phyloP scores from a whole-genome alignment of 2,329 filamentous ascomycete genomes.

The Fusarium gaditjirri region DNA sequence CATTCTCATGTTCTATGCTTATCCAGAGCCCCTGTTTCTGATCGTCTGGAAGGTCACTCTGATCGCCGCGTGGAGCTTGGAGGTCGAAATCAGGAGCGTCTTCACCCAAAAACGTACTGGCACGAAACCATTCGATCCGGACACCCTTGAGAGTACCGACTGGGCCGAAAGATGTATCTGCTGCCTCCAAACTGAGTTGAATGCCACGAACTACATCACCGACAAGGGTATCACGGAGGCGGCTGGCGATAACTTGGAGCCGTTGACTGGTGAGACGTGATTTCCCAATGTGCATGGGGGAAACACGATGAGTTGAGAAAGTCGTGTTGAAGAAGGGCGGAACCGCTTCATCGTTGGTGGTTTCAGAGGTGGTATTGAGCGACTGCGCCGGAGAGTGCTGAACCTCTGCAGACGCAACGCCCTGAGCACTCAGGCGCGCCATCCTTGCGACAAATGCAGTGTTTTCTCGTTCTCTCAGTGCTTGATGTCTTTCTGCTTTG shows the following conservation, averaged over 20 bases:
- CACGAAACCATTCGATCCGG: constrained; percentile 58
- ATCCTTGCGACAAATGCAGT: neutral
- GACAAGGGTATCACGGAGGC: constrained; percentile 64
- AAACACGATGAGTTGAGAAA: constrained; percentile 66
- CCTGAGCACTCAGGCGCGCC: constrained; percentile 41
- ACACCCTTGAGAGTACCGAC: constrained; percentile 59
- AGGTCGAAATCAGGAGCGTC: constrained; percentile 32
- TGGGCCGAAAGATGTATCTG: constrained; percentile 53
- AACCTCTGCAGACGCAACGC: constrained; percentile 15
- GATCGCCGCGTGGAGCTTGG: constrained; percentile 16
- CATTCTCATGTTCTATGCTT: constrained; percentile 64
- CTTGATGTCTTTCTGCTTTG: neutral
- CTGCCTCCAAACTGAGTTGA: constrained; percentile 60
- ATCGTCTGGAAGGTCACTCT: constrained; percentile 36
- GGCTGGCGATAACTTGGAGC: constrained; percentile 57
- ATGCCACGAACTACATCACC: constrained; percentile 70
- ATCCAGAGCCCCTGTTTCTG: constrained; percentile 55
- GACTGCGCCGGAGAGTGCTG: constrained; percentile 34
- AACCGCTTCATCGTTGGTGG: constrained; percentile 28
- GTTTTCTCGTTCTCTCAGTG: neutral
- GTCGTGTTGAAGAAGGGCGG: constrained; percentile 67
- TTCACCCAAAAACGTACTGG: constrained; percentile 48
- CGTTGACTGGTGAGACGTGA: constrained; percentile 52
- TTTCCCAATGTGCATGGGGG: constrained; percentile 61
- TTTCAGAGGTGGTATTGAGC: constrained; percentile 19